A percentile compares a stretch with the other conserved stretches of the same genome.
These are phyloP conservation scores for Paramyrothecium roridum DNA, from an alignment of 2,329 filamentous ascomycete genomes.

Conservation along the genomic window DNA sequence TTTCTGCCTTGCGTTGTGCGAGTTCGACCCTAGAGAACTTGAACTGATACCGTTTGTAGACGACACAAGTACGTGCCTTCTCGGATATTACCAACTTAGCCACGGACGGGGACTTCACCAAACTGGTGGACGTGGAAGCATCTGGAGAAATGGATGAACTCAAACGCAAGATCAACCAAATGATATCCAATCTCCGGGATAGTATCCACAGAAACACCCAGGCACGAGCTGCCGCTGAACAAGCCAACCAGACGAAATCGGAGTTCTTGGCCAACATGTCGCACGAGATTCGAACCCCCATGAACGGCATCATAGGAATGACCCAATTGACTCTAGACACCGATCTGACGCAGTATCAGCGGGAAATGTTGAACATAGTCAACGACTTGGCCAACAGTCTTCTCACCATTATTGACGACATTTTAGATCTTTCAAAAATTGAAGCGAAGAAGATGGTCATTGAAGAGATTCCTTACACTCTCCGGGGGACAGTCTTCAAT, in stretches of 20 bases:
- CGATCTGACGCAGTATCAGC: slow-evolving; percentile 88
- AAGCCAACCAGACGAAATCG: slow-evolving; percentile 97
- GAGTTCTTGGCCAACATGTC: slow-evolving; percentile 99
- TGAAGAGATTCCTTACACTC: slow-evolving; percentile 93
- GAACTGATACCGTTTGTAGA: slow-evolving; percentile 50
- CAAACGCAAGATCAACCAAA: slow-evolving; percentile 98
- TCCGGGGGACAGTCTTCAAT: slow-evolving; percentile 94
- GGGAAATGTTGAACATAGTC: slow-evolving; percentile 98
- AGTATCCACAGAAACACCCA: slow-evolving; percentile 96
- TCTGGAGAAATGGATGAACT: slow-evolving; percentile 99
- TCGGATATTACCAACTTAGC: slow-evolving; percentile 98
- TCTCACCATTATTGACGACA: slow-evolving; percentile 92
- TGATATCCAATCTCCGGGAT: slow-evolving; percentile 93
- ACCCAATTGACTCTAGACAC: slow-evolving; percentile 95
- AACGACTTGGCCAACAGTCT: slow-evolving; percentile 95
- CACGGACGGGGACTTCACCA: slow-evolving; percentile 95
- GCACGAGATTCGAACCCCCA: slow-evolving; percentile 94
- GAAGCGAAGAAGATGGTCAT: slow-evolving; percentile 98
- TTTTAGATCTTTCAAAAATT: slow-evolving; percentile 73
- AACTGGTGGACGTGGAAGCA: slow-evolving; percentile 93
- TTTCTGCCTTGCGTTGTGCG: too few relatives aligned
- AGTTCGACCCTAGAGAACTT: not conserved
- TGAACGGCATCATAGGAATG: slow-evolving; percentile 98
- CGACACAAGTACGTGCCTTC: slow-evolving; percentile 95
- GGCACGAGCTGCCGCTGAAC: slow-evolving; percentile 89